Evolutionary conservation across 2,329 filamentous ascomycete species (phyloP), one percentile per base, ranked within the genome.

Genomic region (Nemania bipapillata): DNA sequence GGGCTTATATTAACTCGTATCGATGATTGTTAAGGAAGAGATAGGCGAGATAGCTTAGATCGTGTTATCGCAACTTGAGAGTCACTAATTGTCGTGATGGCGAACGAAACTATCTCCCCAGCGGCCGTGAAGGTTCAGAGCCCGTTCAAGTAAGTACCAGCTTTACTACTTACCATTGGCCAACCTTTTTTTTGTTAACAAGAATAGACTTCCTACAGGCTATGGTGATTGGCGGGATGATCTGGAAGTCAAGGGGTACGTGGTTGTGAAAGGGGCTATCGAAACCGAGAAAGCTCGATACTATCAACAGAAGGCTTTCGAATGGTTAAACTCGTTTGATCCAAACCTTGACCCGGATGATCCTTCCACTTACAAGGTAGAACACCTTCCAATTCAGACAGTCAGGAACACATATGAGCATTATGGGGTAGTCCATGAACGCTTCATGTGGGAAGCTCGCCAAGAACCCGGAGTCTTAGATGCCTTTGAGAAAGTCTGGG

Each of bases 381-480:
- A 81, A 6, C 78, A 70, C 11, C 55, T 81, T 2, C 79, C 79
- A 3, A 55, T 76, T 17, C 81, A 84, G 72, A 83, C 80, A 71
- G 82, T 84, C 70, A 85, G 84, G 75, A 83, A 84, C 40, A 85
- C 85, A 79, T 82, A 82, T 69, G 75, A 82, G 28, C 74, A 79
- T 35, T 86, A 86, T 58, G 83, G 79, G 0, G 80, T 83, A 2
- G 75, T 80, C 1, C 84, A 86, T 68, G 84, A 86, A 68, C 78
- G 82, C 67, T 86, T 85, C 70, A 80, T 82, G 3, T 85, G 84
- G 84, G 78, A 78, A 8, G 77, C 85, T n/a, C 81, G 83, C n/a
- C 77, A 78, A 2, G 84, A 85, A 74, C 82, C 82, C 9, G 83
- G 82, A 1, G 82, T 86, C 0, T 76, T 85, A 15, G 77, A 74